Conservation (phyloP, 192 early-diverging fungal species). For the Coemansia sp. region DNA sequence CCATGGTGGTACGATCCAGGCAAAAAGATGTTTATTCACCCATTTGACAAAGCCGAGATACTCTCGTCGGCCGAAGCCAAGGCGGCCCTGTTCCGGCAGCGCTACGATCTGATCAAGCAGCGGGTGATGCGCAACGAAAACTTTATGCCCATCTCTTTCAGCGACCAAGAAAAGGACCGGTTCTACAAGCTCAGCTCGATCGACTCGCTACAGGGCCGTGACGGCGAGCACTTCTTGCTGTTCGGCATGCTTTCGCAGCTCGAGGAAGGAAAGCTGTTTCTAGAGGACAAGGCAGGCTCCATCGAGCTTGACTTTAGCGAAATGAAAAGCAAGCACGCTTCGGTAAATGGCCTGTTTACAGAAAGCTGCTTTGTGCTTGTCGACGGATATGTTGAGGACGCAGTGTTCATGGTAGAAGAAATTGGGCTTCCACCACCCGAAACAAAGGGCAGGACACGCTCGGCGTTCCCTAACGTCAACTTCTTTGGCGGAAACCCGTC, state of each 20-base stretch:
- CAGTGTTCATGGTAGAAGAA: slow-evolving; percentile 65
- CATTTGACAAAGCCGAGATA: slow-evolving; percentile 39
- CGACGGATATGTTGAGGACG: slow-evolving; percentile 75
- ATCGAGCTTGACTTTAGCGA: slow-evolving; percentile 72
- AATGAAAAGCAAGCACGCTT: slow-evolving; percentile 44
- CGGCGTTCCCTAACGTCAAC: slow-evolving; percentile 40
- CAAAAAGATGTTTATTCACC: slow-evolving; percentile 62
- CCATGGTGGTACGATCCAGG: slow-evolving; percentile 67
- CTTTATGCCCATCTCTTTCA: slow-evolving; percentile 70
- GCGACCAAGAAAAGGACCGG: slow-evolving; percentile 38
- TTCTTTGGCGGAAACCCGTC: slow-evolving; percentile 48
- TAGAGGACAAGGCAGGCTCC: slow-evolving; percentile 81
- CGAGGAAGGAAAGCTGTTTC: slow-evolving; percentile 73
- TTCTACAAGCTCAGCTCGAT: slow-evolving; percentile 60
- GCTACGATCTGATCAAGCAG: slow-evolving; percentile 79
- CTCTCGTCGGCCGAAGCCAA: slow-evolving; percentile 66
- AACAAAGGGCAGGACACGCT: slow-evolving; percentile 35
- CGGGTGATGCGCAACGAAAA: slow-evolving; percentile 76
- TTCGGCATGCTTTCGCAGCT: slow-evolving; percentile 89
- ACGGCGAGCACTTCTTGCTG: slow-evolving; percentile 66
- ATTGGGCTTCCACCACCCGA: slow-evolving; percentile 82
- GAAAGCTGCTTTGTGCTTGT: slow-evolving; percentile 85
- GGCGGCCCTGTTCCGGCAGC: slow-evolving; percentile 67
- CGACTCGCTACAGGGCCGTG: slow-evolving; percentile 75
- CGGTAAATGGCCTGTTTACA: slow-evolving; percentile 74